A percentile compares a stretch with the other conserved stretches of the same genome.
Evolutionary conservation across 2,329 filamentous ascomycete species (phyloP).

Genomic region (Clonostachys byssicola): DNA sequence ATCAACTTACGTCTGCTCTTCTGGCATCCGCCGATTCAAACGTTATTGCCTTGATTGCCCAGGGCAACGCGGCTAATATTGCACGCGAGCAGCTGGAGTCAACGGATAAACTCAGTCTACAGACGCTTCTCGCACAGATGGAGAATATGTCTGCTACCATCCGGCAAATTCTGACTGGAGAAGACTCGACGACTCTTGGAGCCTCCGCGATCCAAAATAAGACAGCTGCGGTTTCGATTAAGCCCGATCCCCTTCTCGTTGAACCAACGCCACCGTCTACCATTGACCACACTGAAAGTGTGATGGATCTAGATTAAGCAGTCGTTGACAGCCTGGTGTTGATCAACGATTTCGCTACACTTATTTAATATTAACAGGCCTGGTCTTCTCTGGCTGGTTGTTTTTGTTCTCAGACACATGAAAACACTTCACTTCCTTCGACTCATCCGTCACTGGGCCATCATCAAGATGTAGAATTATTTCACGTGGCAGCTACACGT

Average conservation of each 20-base stretch:
- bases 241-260: slow-evolving; percentile 19
- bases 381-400: too few species aligned
- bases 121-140: slow-evolving; percentile 41
- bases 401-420: too few species aligned
- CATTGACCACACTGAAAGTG: slow-evolving; percentile 27
- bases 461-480: too few species aligned
- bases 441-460: too few species aligned
- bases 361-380: too few species aligned
- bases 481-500: too few species aligned
- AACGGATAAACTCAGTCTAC: slow-evolving; percentile 38
- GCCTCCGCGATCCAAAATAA: slow-evolving; percentile 11
- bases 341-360: too few species aligned
- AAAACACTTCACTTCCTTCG: too few species aligned
- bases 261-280: slow-evolving; percentile 34
- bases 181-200: slow-evolving; percentile 6
- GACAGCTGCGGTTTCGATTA: slow-evolving; percentile 17
- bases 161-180: slow-evolving; percentile 24
- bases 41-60: slow-evolving; percentile 44
- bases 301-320: slow-evolving; percentile 32
- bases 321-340: too few species aligned
- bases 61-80: slow-evolving; percentile 37
- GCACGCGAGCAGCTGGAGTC: slow-evolving; percentile 29
- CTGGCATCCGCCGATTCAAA: slow-evolving; percentile 41
- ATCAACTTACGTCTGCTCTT: slow-evolving; percentile 54
- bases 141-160: slow-evolving; percentile 39